Percentiles rank a stretch among this genome's conserved stretches.
These are phyloP conservation scores for Glarea lozoyensis DNA, from an alignment of 495 filamentous ascomycete species.

Conservation along the genomic window DNA sequence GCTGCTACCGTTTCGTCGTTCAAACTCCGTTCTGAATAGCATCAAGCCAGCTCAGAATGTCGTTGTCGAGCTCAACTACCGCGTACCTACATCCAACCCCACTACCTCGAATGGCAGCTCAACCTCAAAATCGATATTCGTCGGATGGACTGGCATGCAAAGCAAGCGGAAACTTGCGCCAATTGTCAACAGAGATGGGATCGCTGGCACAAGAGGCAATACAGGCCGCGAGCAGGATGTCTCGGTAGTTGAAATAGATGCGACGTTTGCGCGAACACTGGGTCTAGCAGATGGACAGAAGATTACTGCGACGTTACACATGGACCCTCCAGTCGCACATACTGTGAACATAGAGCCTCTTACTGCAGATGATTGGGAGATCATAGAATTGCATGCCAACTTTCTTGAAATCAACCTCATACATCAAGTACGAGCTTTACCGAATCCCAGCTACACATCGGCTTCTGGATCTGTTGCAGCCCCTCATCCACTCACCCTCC, in stretches of 20 bases:
- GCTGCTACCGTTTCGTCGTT: background rate
- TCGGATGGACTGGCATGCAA: conserved; percentile 96
- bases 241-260: conserved; percentile 75
- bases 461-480: conserved; percentile 28
- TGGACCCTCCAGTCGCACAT: conserved; percentile 82
- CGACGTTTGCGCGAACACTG: conserved; percentile 74
- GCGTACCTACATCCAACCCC: conserved; percentile 28
- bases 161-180: conserved; percentile 74
- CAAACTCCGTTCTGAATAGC: background rate
- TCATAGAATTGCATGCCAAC: conserved; percentile 91
- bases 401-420: conserved; percentile 92
- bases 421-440: conserved; percentile 85
- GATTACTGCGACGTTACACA: conserved; percentile 61
- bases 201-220: conserved; percentile 42
- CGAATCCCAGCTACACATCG: conserved; percentile 63
- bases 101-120: conserved; percentile 31
- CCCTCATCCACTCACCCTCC: conserved; percentile 77
- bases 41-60: conserved; percentile 84
- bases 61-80: conserved; percentile 77
- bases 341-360: conserved; percentile 94
- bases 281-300: conserved; percentile 80
- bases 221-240: conserved; percentile 60
- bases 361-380: conserved; percentile 95
- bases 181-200: conserved; percentile 63
- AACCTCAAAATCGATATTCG: conserved; percentile 60